Conservation (phyloP, 768 basidiomycete genomes). For the Suillus paluster region DNA sequence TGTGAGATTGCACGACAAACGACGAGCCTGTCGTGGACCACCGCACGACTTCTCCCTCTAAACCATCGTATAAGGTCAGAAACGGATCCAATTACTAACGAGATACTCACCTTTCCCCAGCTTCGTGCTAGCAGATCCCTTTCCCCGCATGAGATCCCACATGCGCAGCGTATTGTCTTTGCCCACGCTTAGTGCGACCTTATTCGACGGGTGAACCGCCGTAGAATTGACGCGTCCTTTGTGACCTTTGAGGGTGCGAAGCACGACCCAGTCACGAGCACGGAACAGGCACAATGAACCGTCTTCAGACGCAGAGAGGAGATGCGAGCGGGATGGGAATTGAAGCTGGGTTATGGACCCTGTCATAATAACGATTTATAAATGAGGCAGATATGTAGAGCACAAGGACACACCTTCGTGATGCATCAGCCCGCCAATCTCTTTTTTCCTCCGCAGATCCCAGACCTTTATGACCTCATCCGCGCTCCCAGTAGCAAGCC, state of each 20-base stretch:
- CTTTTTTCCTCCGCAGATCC: conserved; percentile 90
- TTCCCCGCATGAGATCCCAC: conserved; percentile 99
- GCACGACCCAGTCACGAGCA: conserved; percentile 90
- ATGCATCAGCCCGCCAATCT: conserved; percentile 93
- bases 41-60: conserved; percentile 89
- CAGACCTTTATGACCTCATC: conserved; percentile 98
- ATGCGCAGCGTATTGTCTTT: conserved; percentile 88
- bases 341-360: conserved; percentile 89
- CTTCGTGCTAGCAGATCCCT: conserved; percentile 86
- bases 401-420: conserved; percentile 71
- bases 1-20: conserved; percentile 80
- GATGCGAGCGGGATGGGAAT: conserved; percentile 87
- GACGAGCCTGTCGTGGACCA: conserved; percentile 81
- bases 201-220: conserved; percentile 90
- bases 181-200: conserved; percentile 89
- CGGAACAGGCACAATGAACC: conserved; percentile 89
- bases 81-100: neutral
- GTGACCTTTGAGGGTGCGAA: conserved; percentile 89
- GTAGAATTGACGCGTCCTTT: conserved; percentile 90
- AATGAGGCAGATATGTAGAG: neutral
- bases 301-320: conserved; percentile 91
- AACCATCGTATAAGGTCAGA: conserved; percentile 3
- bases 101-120: conserved; percentile 74
- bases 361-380: conserved; percentile 32
- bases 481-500: conserved; percentile 93